Base-by-base conservation (phyloP, 1,284 basidiomycete genomes). In the Earliella scabrosa region DNA sequence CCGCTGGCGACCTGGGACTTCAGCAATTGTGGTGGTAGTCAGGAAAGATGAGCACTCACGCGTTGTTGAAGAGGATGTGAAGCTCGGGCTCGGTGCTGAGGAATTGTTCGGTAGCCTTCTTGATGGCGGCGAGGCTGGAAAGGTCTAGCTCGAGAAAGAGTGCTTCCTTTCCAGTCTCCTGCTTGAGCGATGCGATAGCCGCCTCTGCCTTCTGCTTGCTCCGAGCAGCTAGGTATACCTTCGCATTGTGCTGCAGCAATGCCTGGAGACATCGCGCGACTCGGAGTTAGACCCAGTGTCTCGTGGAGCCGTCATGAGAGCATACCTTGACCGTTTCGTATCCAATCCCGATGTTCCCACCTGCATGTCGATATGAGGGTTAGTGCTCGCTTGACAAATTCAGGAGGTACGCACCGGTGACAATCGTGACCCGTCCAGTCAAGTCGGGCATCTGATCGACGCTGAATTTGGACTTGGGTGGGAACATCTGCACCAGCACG, bases 41-140 rank as follows among this genome's bases (percentile, higher is more conserved):
- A n/a, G 35, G 21, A 13, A 18, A 9, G 26, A 45, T 7, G 44
- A 31, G 24, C 7, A 65, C 75, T 54, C 47, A 83, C 78, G 75
- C 81, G 54, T 82, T 82, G 64, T 83, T 82, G 61, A 79, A 81
- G 9, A 86, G 70, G 14, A 82, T 71, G 61, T 85, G 75, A 10
- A 86, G 70, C 46, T 76, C 68, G 0, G 54, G 66, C 61, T 84
- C 84, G 56, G 80, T 78, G 58, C 75, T 26, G 9, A 54, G 48
- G 50, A 81, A 78, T 53, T 78, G 74, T 16, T 76, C 68, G 0
- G 78, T 82, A 2, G 76, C 73, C 24, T 65, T 64, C 18, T 74
- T 71, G 5, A 83, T 72, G 3, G 73, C 73, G 0, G 60, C 61
- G 13, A 86, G 68, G 63, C 79, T 76, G 7, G 75, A 67, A 26